These are phyloP conservation scores for Parachaetomium inaequale DNA, from an alignment of 495 filamentous ascomycete genomes.

Conservation along the genomic window DNA sequence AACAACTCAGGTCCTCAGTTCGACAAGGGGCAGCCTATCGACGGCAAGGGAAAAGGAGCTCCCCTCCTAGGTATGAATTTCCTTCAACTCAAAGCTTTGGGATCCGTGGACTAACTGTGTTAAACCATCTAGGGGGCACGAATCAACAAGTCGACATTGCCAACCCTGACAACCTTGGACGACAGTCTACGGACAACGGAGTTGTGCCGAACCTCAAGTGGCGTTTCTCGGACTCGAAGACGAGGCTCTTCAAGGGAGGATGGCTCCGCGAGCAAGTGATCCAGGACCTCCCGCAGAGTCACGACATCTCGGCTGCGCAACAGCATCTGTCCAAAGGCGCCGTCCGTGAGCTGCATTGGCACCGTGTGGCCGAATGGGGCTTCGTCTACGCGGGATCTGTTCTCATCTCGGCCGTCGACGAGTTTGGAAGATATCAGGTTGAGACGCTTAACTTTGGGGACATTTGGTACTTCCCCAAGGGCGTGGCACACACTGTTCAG, in stretches of 20 bases:
- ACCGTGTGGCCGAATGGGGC: conserved; percentile 64
- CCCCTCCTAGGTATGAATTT: conserved; percentile 49
- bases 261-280: conserved; percentile 65
- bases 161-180: conserved; percentile 59
- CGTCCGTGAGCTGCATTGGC: conserved; percentile 64
- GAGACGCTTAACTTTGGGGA: conserved; percentile 48
- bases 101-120: conserved; percentile 5
- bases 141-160: conserved; percentile 52
- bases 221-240: conserved; percentile 63
- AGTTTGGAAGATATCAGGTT: conserved; percentile 54
- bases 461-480: conserved; percentile 50
- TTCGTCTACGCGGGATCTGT: conserved; percentile 57
- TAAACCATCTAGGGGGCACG: conserved; percentile 41
- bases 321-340: conserved; percentile 62
- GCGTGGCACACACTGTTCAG: conserved; percentile 57
- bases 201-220: conserved; percentile 59
- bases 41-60: conserved; percentile 53
- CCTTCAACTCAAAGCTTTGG: background rate
- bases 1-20: conserved; percentile 28
- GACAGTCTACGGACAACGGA: conserved; percentile 56
- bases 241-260: conserved; percentile 55
- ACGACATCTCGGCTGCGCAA: conserved; percentile 60
- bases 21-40: conserved; percentile 51
- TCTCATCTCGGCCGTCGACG: conserved; percentile 56
- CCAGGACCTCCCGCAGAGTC: conserved; percentile 54